A percentile compares a stretch with the other conserved stretches of the same genome.
Conservation (phyloP, 805 yeast genomes). For the Yueomyces sp. region DNA sequence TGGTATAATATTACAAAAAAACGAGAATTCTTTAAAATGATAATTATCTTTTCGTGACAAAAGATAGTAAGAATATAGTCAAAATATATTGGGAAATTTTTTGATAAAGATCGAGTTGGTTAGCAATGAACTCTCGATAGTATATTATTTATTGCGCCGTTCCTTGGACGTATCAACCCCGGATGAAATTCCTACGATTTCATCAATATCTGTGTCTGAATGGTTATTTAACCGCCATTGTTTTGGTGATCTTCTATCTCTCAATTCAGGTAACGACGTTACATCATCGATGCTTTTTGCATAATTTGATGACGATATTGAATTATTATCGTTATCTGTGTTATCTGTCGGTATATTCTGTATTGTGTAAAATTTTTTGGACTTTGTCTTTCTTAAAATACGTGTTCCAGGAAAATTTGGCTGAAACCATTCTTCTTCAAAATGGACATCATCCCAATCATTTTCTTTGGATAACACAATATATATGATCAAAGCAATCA, state of each 20-base stretch:
- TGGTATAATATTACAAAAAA: too few species aligned
- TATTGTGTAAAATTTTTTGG: neutral
- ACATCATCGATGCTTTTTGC: neutral
- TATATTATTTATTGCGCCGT: too few species aligned
- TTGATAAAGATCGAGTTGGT: too few species aligned
- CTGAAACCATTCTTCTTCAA: neutral
- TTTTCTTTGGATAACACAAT: slow-evolving; percentile 1
- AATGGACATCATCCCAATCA: neutral
- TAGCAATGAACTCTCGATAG: too few species aligned
- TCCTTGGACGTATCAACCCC: neutral
- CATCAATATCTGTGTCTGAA: neutral
- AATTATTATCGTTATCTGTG: neutral
- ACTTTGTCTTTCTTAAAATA: neutral
- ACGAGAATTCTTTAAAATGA: neutral
- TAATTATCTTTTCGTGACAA: neutral
- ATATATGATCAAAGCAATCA: neutral
- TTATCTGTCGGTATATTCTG: neutral
- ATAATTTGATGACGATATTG: neutral
- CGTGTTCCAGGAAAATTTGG: neutral
- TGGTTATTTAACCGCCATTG: neutral
- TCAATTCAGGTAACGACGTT: neutral
- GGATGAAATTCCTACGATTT: neutral
- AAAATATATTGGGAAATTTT: too few species aligned
- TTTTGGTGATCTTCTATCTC: neutral
- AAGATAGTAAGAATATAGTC: neutral